These are phyloP conservation scores for Colletotrichum truncatum DNA, from an alignment of 2,329 filamentous ascomycete genomes.

Conservation along the genomic window DNA sequence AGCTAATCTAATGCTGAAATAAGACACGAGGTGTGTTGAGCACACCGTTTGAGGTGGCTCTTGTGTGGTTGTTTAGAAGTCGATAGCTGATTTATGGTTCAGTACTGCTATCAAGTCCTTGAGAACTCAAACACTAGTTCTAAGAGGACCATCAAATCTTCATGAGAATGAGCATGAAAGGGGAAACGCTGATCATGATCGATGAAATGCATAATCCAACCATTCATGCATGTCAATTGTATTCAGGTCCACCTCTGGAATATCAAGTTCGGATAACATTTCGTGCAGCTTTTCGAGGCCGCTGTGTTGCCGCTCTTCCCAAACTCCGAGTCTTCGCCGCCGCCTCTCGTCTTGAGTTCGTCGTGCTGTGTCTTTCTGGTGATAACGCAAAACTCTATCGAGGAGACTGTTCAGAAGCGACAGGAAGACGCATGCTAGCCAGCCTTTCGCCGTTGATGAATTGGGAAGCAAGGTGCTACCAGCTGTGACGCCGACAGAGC, in stretches of 20 bases:
- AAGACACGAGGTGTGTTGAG: too few species aligned
- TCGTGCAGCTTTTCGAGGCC: constrained; percentile 24
- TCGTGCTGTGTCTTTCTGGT: background rate
- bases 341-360: background rate
- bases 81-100: too few species aligned
- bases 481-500: background rate
- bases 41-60: too few species aligned
- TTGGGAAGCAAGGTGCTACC: background rate
- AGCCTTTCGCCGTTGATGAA: constrained; percentile 2
- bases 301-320: constrained; percentile 19
- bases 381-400: background rate
- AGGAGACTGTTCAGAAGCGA: constrained; percentile 18
- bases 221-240: constrained; percentile 27
- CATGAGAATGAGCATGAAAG: too few species aligned
- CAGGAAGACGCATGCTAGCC: constrained; percentile 6
- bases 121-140: too few species aligned
- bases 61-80: too few species aligned
- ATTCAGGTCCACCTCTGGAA: constrained; percentile 19
- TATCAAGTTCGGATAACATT: constrained; percentile 8
- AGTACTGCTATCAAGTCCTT: too few species aligned
- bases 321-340: constrained; percentile 8
- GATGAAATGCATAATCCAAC: constrained; percentile 22
- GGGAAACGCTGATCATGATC: too few species aligned
- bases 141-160: too few species aligned
- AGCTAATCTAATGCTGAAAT: too few species aligned